Percentiles rank a stretch among this genome's conserved stretches.
These are phyloP conservation scores for Euphorbia lathyris DNA, from an alignment of 345 rosid species.

Conservation along the genomic window DNA sequence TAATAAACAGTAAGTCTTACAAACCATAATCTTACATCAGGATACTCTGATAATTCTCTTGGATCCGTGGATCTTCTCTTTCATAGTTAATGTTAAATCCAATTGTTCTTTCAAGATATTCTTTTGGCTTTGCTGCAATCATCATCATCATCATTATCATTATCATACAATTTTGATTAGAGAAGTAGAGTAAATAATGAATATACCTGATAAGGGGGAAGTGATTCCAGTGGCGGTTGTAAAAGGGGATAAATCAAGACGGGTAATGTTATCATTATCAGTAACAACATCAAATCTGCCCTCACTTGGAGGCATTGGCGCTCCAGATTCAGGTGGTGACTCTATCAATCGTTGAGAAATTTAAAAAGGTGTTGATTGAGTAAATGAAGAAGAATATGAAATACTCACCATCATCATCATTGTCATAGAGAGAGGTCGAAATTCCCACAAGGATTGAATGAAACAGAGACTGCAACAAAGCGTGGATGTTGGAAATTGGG, in stretches of 20 bases:
- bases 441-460: conserved; percentile 85
- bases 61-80: conserved; percentile 69
- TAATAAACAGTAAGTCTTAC: conserved; percentile 83
- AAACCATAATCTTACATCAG: conserved; percentile 88
- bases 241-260: conserved; percentile 77
- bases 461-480: conserved; percentile 47
- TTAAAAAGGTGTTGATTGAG: no score
- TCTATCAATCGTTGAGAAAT: conserved; percentile 27
- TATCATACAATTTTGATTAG: no score
- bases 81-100: conserved; percentile 71
- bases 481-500: background rate
- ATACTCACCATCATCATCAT: conserved; percentile 41
- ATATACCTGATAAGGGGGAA: conserved; percentile 60
- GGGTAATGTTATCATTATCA: conserved; percentile 43
- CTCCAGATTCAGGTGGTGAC: conserved; percentile 41
- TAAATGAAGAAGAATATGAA: background rate
- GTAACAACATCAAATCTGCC: conserved; percentile 69
- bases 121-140: conserved; percentile 54
- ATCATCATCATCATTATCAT: no score
- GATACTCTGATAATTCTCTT: conserved; percentile 74
- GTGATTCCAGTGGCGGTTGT: conserved; percentile 56
- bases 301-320: conserved; percentile 75
- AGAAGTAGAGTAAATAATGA: no score
- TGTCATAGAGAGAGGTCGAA: conserved; percentile 61
- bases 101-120: conserved; percentile 55